These are phyloP conservation scores for Ganoderma resinaceum DNA, from an alignment of 1,284 basidiomycete species.

Conservation along the genomic window DNA sequence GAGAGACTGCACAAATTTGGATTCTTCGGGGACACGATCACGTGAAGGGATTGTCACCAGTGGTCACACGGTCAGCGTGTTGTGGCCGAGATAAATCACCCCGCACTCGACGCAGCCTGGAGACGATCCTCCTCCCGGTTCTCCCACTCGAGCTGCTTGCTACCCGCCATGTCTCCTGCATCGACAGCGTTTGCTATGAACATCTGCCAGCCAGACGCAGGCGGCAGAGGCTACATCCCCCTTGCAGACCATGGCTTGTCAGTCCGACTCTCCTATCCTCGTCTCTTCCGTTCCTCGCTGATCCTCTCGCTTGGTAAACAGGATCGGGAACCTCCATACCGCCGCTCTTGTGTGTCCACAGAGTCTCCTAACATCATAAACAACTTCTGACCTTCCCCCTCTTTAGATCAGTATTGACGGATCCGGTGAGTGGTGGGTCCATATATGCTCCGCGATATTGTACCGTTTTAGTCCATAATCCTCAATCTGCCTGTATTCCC, in stretches of 20 bases:
- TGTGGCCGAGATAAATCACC: neutral
- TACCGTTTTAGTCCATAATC: neutral
- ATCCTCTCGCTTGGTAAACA: conserved; percentile 35
- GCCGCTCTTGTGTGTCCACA: conserved; percentile 66
- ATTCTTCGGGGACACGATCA: conserved; percentile 15
- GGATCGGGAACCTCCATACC: conserved; percentile 83
- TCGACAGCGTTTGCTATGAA: conserved; percentile 20
- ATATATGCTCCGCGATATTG: neutral
- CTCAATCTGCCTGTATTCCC: neutral
- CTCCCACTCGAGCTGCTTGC: neutral
- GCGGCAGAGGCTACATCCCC: conserved; percentile 35
- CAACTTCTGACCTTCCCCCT: conserved; percentile 11
- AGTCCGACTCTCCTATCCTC: conserved; percentile 17
- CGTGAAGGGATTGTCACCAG: neutral
- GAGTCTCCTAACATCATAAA: neutral
- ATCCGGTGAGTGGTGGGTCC: conserved; percentile 59
- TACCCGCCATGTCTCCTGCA: neutral
- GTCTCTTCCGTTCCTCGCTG: neutral
- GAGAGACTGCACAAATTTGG: too few species aligned
- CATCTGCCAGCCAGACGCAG: conserved; percentile 27
- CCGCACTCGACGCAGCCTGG: neutral
- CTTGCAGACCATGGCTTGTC: conserved; percentile 39
- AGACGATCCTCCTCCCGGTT: neutral
- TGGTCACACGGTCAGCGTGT: conserved; percentile 14
- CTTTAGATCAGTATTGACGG: conserved; percentile 75